These are phyloP conservation scores for Cercospora canescens DNA, from an alignment of 2,329 filamentous ascomycete genomes.

Conservation along the genomic window DNA sequence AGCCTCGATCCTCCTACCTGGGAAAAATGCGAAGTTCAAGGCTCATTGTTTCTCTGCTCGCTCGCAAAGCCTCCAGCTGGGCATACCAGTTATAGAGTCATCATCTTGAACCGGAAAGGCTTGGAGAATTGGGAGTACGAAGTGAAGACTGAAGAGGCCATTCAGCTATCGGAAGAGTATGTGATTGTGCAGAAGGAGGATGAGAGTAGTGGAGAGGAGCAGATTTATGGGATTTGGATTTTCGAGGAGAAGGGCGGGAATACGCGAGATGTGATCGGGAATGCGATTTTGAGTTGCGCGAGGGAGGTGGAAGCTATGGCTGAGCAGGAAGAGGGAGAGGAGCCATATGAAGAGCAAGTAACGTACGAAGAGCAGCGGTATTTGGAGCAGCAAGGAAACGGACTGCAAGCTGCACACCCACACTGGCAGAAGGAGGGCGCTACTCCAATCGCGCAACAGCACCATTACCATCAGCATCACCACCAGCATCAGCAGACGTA, in stretches of 20 bases:
- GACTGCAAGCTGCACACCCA: neutral
- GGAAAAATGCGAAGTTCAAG: conserved; percentile 85
- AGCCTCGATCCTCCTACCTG: conserved; percentile 59
- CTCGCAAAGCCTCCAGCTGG: conserved; percentile 42
- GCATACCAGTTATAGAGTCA: conserved; percentile 43
- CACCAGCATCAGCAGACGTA: neutral
- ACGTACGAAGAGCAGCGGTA: conserved; percentile 6
- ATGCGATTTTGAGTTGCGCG: conserved; percentile 58
- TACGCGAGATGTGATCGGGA: conserved; percentile 51
- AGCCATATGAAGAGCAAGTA: neutral
- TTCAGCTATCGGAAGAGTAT: conserved; percentile 56
- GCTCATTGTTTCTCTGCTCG: conserved; percentile 84
- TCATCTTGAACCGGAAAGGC: conserved; percentile 51
- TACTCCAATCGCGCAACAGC: conserved; percentile 44
- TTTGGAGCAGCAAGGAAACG: neutral
- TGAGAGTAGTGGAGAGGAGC: conserved; percentile 27
- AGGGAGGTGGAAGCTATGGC: conserved; percentile 45
- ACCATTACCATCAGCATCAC: conserved; percentile 44
- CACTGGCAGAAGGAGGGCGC: neutral
- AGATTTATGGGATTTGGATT: conserved; percentile 64
- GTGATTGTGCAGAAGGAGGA: conserved; percentile 57
- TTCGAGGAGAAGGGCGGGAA: conserved; percentile 59
- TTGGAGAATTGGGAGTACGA: conserved; percentile 50
- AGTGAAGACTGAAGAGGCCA: conserved; percentile 43
- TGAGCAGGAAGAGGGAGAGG: conserved; percentile 16